Conservation (phyloP, 106 monocot species). For the Xerophyta viscosa region DNA sequence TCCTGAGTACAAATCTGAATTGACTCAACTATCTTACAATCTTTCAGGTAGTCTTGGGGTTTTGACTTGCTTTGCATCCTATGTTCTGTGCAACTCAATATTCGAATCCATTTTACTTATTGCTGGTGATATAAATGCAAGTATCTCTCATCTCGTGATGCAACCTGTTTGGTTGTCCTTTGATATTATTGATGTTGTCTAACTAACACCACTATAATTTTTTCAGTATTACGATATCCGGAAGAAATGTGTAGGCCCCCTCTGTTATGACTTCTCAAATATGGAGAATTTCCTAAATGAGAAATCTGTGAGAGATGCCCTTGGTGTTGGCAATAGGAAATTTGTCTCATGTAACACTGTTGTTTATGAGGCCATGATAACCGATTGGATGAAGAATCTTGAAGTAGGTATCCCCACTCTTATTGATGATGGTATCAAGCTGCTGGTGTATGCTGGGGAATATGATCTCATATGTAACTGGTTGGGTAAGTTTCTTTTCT, state of each 20-base stretch:
- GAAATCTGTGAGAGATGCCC: constrained; percentile 48
- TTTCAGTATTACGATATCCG: constrained; percentile 60
- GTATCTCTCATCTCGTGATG: not conserved
- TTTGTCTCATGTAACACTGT: constrained; percentile 85
- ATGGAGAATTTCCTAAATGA: constrained; percentile 86
- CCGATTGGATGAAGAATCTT: constrained; percentile 93
- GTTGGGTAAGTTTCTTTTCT: constrained; percentile 74
- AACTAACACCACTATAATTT: too few species aligned
- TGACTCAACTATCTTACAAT: too few species aligned
- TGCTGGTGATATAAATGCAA: constrained; percentile 56
- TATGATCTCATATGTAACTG: constrained; percentile 97
- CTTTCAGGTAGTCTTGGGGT: constrained; percentile 35
- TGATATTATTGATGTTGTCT: not conserved
- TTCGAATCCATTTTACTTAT: constrained; percentile 44
- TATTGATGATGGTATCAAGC: constrained; percentile 72
- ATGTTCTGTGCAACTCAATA: constrained; percentile 56
- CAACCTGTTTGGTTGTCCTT: not conserved
- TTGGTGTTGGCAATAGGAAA: constrained; percentile 75
- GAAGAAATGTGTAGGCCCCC: constrained; percentile 65
- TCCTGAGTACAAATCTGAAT: too few species aligned
- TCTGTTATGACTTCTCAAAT: constrained; percentile 97
- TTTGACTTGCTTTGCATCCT: constrained; percentile 45
- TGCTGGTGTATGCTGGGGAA: constrained; percentile 90
- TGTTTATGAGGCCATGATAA: constrained; percentile 80
- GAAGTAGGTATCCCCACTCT: constrained; percentile 85